Conservation (phyloP, 116 monocot species). For the Trichopus zeylanicus region DNA sequence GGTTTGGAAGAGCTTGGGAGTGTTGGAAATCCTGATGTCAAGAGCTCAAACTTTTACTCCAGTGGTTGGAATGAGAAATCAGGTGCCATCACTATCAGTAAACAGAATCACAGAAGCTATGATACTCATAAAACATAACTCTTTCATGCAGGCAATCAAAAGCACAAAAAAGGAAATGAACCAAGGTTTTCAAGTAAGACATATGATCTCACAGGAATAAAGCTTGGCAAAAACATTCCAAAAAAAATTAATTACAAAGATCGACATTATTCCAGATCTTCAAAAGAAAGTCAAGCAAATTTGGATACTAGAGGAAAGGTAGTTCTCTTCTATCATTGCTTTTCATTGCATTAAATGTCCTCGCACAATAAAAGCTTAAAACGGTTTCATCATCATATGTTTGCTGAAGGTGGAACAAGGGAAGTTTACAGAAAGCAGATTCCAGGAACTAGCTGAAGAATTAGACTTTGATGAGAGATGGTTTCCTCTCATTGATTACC, state of each 20-base stretch:
- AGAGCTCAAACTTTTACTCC: constrained; percentile 4
- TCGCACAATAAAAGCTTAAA: too few relatives aligned
- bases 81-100: constrained; percentile 8
- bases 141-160: constrained; percentile 19
- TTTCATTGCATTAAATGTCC: neutral
- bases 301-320: constrained; percentile 25
- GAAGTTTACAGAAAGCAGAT: constrained; percentile 38
- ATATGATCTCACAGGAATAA: too few relatives aligned
- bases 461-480: constrained; percentile 75
- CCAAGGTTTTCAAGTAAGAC: too few relatives aligned
- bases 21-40: constrained; percentile 11
- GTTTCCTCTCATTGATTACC: constrained; percentile 79
- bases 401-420: constrained; percentile 36
- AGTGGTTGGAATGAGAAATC: neutral
- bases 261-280: neutral
- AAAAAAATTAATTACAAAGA: neutral
- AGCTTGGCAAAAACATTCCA: constrained; percentile 2
- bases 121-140: neutral
- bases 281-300: constrained; percentile 8
- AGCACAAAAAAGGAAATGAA: too few relatives aligned
- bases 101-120: neutral
- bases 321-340: neutral
- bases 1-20: constrained; percentile 15
- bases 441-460: constrained; percentile 69
- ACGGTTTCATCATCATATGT: neutral